Evolutionary conservation across 2,329 filamentous ascomycete genomes (phyloP), one percentile per base, ranked within the genome.

Genomic region (Didymella arachidicola): DNA sequence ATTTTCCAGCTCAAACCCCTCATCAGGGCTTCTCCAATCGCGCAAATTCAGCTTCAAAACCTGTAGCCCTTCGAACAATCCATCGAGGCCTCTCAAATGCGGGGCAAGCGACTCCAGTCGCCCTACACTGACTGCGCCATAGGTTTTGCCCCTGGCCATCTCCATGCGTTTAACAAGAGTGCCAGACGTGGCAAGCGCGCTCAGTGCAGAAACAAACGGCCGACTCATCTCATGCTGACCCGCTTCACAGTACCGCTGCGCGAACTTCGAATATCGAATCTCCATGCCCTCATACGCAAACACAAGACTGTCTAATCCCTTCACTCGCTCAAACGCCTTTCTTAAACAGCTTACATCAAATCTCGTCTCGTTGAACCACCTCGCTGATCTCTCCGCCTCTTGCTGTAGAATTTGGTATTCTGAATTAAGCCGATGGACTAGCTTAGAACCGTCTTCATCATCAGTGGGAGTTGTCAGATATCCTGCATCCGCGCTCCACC

Each of bases 191-290:
- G 53, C 53, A 12, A 73, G 61, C 1, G 69, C 68, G 16, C 51
- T 25, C 55, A 73, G 62, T 19, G 66, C 69, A 6, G 56, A 59
- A 2, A 73, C 61, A n/a, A 72, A 73, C 1, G 70, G 70, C 7
- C 69, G 57, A 7, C 64, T 67, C 67, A 71, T 72, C 26, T 73
- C 70, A n/a, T 66, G 66, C 43, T 69, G 68, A 39, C 62, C 67
- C 8, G 29, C 49, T 30, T 68, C 61, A 49, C 69, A 71, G 32
- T 72, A 72, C n/a, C 49, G 29, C 0, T 53, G 44, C 3, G 53
- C 53, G 11, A 68, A 69, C 19, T 61, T 66, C 2, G 57, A 53
- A 19, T 63, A 67, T 11, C 42, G 43, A 4, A 36, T 26, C 6
- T 64, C 55, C 52, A 71, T 66, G 6, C 69, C 66, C 5, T 39